phyloP scores from a whole-genome alignment of 208 protist genomes.

The Crithidia fasciculata region DNA sequence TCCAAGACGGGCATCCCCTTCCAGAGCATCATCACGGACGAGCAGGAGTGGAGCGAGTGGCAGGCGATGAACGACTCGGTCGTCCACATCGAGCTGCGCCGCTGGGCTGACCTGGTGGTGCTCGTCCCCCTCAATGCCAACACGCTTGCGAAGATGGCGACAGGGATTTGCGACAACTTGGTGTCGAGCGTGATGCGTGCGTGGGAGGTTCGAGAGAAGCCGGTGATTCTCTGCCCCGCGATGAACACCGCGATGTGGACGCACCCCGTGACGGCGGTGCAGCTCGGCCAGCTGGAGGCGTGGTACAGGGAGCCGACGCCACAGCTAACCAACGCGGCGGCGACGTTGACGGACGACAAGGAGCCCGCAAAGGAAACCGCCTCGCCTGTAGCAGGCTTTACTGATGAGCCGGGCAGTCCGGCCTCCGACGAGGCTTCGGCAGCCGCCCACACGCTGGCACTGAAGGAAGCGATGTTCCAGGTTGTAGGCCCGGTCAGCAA shows the following conservation, averaged over 20 bases:
- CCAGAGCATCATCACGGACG: constrained; percentile 83
- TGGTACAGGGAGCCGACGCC: constrained; percentile 50
- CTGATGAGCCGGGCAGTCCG: neutral
- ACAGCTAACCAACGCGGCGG: neutral
- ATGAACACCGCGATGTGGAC: constrained; percentile 99
- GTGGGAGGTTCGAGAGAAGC: constrained; percentile 93
- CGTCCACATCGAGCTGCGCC: constrained; percentile 93
- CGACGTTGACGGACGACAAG: neutral
- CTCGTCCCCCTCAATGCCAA: constrained; percentile 97
- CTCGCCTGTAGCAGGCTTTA: neutral
- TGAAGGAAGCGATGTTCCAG: constrained; percentile 71
- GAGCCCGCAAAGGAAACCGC: neutral
- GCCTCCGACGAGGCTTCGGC: neutral
- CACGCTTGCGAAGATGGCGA: constrained; percentile 95
- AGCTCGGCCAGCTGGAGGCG: constrained; percentile 63
- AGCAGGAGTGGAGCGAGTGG: constrained; percentile 86
- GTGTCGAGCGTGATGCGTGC: constrained; percentile 95
- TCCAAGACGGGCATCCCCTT: constrained; percentile 66
- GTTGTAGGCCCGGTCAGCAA: constrained; percentile 93
- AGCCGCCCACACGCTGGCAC: constrained; percentile 29
- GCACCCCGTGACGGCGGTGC: constrained; percentile 91
- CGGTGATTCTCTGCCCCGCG: constrained; percentile 96
- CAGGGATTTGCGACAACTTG: constrained; percentile 96
- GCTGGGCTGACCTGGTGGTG: constrained; percentile 96
- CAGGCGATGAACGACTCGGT: constrained; percentile 87